These are phyloP conservation scores for Colletotrichum higginsianum DNA, from an alignment of 2,329 filamentous ascomycete genomes.

Conservation along the genomic window DNA sequence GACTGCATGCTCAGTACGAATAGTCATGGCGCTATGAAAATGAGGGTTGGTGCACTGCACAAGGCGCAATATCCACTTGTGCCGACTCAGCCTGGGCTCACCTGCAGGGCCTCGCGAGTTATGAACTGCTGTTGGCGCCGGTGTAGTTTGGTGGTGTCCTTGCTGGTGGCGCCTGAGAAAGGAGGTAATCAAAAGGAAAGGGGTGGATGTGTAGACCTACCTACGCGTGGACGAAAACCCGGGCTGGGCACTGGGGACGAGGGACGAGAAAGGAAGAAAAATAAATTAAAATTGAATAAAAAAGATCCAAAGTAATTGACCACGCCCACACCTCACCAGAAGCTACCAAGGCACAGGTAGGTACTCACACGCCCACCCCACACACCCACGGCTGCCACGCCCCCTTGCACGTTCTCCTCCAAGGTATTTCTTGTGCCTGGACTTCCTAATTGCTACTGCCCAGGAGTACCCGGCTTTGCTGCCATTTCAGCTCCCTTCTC, in stretches of 20 bases:
- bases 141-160: neutral
- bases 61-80: conserved; percentile 4
- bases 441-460: conserved; percentile 27
- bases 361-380: too few species aligned
- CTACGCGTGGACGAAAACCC: neutral
- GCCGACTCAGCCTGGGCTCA: conserved; percentile 31
- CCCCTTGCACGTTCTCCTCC: conserved; percentile 7
- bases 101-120: conserved; percentile 26
- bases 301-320: neutral
- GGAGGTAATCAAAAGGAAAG: neutral
- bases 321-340: neutral
- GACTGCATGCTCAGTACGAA: too few species aligned
- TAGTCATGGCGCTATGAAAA: neutral
- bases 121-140: neutral
- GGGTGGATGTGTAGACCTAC: neutral
- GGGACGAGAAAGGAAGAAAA: conserved; percentile 4
- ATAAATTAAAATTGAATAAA: neutral
- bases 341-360: too few species aligned
- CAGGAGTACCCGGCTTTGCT: conserved; percentile 32
- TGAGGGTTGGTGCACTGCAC: conserved; percentile 9
- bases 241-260: neutral
- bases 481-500: conserved; percentile 29
- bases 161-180: neutral
- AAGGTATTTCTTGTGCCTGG: conserved; percentile 24
- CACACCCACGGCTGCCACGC: neutral